phyloP scores from a whole-genome alignment of 2,329 filamentous ascomycete genomes.

The Pseudogymnoascus verrucosus region DNA sequence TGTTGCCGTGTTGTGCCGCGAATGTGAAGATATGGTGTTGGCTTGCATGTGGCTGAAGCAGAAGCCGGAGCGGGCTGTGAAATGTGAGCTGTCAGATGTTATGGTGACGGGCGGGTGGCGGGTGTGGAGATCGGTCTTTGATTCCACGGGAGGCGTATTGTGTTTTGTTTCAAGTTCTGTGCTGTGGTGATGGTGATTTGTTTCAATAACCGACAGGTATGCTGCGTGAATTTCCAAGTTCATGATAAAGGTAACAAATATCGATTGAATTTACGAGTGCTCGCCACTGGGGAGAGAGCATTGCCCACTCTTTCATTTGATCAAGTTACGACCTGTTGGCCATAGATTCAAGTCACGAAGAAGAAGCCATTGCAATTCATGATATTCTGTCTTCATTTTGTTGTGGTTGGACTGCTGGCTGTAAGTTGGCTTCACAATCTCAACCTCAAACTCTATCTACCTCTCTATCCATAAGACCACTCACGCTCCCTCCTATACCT shows the following conservation, averaged over 20 bases:
- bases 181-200: neutral
- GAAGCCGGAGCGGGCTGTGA: neutral
- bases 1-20: neutral
- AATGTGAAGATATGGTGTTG: neutral
- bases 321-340: neutral
- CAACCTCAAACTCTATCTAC: neutral
- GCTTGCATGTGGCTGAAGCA: neutral
- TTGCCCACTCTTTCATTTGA: neutral
- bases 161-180: neutral
- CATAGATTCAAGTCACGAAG: neutral
- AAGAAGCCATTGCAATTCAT: neutral
- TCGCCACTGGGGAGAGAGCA: neutral
- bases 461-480: neutral
- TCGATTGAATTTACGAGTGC: neutral
- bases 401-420: neutral
- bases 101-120: neutral
- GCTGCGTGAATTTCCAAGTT: neutral
- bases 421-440: neutral
- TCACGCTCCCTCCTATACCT: neutral
- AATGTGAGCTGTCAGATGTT: neutral
- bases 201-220: neutral
- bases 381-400: neutral
- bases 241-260: neutral
- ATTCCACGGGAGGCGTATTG: neutral
- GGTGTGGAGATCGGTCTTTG: neutral